Evolutionary conservation across 768 basidiomycete genomes (phyloP).

Genomic region (Lactifluus pinguis): DNA sequence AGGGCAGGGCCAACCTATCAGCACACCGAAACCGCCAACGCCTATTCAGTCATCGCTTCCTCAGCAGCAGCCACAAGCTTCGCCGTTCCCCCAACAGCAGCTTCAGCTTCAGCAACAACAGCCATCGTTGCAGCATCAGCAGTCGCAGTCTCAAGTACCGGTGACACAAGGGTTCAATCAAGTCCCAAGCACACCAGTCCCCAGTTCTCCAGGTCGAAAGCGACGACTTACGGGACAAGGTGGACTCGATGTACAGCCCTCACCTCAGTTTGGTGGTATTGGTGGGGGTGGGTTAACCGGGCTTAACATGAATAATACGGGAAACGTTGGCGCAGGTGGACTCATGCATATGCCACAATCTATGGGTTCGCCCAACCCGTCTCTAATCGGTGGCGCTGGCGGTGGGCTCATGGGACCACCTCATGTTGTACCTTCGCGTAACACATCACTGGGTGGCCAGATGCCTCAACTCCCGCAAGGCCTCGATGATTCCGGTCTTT

Average conservation of each 20-base stretch:
- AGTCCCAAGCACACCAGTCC: slow-evolving; percentile 11
- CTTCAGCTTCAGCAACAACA: slow-evolving; percentile 14
- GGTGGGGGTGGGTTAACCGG: slow-evolving; percentile 9
- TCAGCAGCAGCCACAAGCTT: slow-evolving; percentile 21
- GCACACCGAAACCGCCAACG: slow-evolving; percentile 16
- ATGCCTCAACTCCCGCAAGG: slow-evolving; percentile 21
- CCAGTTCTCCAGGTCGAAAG: slow-evolving; percentile 14
- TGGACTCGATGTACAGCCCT: slow-evolving; percentile 7
- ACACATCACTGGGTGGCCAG: slow-evolving; percentile 18
- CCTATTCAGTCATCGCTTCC: slow-evolving; percentile 26
- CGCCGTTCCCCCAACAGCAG: slow-evolving; percentile 15
- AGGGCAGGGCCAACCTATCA: slow-evolving; percentile 16
- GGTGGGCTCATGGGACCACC: slow-evolving; percentile 35
- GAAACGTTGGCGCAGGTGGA: slow-evolving; percentile 5
- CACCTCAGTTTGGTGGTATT: slow-evolving; percentile 11
- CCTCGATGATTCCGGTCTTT: slow-evolving; percentile 21
- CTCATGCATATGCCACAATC: slow-evolving; percentile 4
- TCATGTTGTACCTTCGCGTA: slow-evolving; percentile 21
- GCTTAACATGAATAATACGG: not conserved
- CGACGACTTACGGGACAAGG: slow-evolving; percentile 16
- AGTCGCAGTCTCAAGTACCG: not conserved
- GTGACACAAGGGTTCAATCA: slow-evolving; percentile 6
- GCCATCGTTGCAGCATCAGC: not conserved
- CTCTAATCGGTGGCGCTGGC: slow-evolving; percentile 25
- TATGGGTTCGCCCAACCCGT: slow-evolving; percentile 20